A percentile compares a stretch with the other conserved stretches of the same genome.
phyloP scores from a whole-genome alignment of 176 grass and related monocot genomes.

The Areca catechu region DNA sequence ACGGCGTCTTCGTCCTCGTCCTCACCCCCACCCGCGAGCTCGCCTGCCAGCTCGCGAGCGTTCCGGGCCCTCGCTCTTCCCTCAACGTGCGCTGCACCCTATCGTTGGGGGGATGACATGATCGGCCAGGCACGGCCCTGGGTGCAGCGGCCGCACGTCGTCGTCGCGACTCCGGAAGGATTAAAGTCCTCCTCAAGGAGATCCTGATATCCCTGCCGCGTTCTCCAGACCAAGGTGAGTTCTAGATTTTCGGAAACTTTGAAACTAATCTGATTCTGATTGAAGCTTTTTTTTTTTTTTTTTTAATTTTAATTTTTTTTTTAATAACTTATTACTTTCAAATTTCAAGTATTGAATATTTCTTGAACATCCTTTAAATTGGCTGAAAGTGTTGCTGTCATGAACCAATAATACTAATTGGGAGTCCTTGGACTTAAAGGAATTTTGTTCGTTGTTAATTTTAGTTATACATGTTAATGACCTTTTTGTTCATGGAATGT shows the following conservation, averaged over 20 bases:
- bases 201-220: constrained; percentile 64
- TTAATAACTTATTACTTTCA: too few species aligned
- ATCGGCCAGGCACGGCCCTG: constrained; percentile 66
- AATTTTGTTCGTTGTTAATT: too few species aligned
- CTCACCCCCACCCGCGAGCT: constrained; percentile 82
- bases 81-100: constrained; percentile 64
- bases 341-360: too few species aligned
- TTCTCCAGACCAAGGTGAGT: constrained; percentile 69
- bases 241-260: background rate
- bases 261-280: too few species aligned
- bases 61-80: constrained; percentile 75
- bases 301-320: too few species aligned
- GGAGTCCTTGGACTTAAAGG: too few species aligned
- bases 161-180: constrained; percentile 77
- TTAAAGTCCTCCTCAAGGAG: constrained; percentile 61
- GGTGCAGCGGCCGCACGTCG: constrained; percentile 56
- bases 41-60: constrained; percentile 70
- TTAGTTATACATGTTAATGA: too few species aligned
- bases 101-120: constrained; percentile 75
- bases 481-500: too few species aligned
- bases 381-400: too few species aligned
- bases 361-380: too few species aligned
- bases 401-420: too few species aligned
- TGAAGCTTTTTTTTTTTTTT: too few species aligned
- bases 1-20: constrained; percentile 68